A percentile compares a stretch with the other conserved stretches of the same genome.
Conservation (phyloP, 768 basidiomycete species). For the Rossbeevera mucosa region DNA sequence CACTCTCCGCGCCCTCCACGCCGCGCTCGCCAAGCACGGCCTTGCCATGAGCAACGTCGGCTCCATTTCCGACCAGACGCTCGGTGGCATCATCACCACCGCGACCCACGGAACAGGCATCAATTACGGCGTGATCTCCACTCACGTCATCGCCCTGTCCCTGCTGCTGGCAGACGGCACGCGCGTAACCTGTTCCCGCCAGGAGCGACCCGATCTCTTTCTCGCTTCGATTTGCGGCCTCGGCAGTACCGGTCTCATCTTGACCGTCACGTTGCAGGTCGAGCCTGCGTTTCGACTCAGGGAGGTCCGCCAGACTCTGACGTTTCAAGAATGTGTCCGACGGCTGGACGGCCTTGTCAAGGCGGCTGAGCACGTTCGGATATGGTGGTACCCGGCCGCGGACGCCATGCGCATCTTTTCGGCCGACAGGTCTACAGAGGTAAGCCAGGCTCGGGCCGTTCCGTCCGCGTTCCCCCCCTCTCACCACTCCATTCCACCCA, state of each 20-base stretch:
- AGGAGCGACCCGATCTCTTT: constrained; percentile 71
- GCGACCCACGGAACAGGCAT: constrained; percentile 93
- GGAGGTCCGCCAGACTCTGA: constrained; percentile 59
- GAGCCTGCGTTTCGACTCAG: constrained; percentile 78
- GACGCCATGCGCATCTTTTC: constrained; percentile 67
- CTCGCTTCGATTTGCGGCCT: constrained; percentile 86
- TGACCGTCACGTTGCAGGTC: constrained; percentile 71
- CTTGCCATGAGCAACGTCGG: constrained; percentile 92
- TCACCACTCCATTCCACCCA: constrained; percentile 2
- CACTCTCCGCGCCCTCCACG: constrained; percentile 70
- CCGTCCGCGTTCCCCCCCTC: constrained; percentile 5
- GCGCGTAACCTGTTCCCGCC: constrained; percentile 60
- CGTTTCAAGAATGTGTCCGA: constrained; percentile 59
- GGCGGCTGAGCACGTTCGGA: constrained; percentile 82
- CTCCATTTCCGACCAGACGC: constrained; percentile 93
- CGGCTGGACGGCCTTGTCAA: constrained; percentile 51
- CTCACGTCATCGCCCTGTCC: constrained; percentile 69
- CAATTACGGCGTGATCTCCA: constrained; percentile 73
- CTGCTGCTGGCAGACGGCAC: constrained; percentile 75
- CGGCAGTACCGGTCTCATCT: constrained; percentile 85
- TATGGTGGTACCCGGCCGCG: constrained; percentile 93
- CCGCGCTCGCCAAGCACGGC: constrained; percentile 53
- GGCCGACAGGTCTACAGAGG: constrained; percentile 73
- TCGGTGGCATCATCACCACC: constrained; percentile 89
- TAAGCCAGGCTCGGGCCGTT: constrained; percentile 35